Conservation (phyloP, 208 protist species). For the Trichomonas tenax region DNA sequence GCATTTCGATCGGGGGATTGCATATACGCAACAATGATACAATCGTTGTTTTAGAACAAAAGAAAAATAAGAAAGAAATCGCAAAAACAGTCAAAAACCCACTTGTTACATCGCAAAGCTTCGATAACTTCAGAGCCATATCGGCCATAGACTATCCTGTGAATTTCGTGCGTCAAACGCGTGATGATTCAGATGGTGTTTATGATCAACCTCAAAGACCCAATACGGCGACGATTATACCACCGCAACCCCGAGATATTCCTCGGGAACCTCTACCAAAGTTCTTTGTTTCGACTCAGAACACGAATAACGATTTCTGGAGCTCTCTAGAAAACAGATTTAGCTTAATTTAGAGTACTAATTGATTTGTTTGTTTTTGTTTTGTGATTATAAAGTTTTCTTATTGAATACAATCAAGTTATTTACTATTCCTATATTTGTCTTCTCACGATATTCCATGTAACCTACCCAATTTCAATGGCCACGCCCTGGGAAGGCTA, state of each 20-base stretch:
- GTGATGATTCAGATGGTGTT: background rate
- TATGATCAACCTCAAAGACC: background rate
- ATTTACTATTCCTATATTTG: background rate
- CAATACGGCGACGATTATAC: background rate
- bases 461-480: too few species aligned
- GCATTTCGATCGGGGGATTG: background rate
- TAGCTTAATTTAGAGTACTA: background rate
- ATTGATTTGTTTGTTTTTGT: background rate
- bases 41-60: background rate
- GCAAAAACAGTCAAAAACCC: background rate
- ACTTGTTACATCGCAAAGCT: background rate
- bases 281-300: background rate
- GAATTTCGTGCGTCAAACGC: background rate
- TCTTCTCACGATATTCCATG: too few species aligned
- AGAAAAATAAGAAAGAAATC: background rate
- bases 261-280: background rate
- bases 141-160: background rate
- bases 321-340: background rate
- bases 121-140: background rate
- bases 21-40: background rate
- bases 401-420: background rate
- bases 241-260: background rate
- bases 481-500: too few species aligned
- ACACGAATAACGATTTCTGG: background rate
- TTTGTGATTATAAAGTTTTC: background rate